phyloP scores from a whole-genome alignment of 192 early-diverging fungal species.

The Linnemannia schmuckeri region DNA sequence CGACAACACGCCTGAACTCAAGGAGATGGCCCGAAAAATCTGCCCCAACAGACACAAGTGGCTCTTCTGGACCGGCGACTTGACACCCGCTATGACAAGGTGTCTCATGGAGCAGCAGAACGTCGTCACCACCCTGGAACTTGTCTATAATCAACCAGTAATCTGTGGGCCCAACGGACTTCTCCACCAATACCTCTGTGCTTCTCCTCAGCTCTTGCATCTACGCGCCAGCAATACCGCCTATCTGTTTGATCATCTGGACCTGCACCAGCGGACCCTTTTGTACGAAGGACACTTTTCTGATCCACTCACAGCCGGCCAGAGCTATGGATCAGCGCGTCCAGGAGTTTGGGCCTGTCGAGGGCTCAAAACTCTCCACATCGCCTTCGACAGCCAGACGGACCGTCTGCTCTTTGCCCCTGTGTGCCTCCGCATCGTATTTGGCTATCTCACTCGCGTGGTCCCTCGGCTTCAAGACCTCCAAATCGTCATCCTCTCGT shows the following conservation, averaged over 20 bases:
- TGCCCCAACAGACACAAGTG: background rate
- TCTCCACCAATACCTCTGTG: slow-evolving; percentile 17
- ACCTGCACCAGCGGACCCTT: background rate
- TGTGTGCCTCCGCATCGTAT: slow-evolving; percentile 4
- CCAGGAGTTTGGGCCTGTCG: slow-evolving; percentile 7
- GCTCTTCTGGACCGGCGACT: slow-evolving; percentile 1
- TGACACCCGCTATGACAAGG: background rate
- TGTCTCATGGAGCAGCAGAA: background rate
- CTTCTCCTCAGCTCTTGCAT: slow-evolving; percentile 11
- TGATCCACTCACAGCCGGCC: background rate
- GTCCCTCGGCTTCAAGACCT: slow-evolving; percentile 1
- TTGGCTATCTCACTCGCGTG: slow-evolving; percentile 1
- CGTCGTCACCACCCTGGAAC: background rate
- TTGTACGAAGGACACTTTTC: background rate
- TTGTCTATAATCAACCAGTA: background rate
- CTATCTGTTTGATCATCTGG: slow-evolving; percentile 7
- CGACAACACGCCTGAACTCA: background rate
- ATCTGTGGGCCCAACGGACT: background rate
- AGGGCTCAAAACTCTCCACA: background rate
- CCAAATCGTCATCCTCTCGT: background rate
- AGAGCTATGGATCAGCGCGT: background rate
- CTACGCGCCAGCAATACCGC: background rate
- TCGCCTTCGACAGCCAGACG: background rate
- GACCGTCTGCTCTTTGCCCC: background rate
- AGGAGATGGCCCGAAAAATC: background rate